A percentile compares a stretch with the other conserved stretches of the same genome.
phyloP scores from a whole-genome alignment of 2,329 filamentous ascomycete species.

The Ophiostoma angusticollis region DNA sequence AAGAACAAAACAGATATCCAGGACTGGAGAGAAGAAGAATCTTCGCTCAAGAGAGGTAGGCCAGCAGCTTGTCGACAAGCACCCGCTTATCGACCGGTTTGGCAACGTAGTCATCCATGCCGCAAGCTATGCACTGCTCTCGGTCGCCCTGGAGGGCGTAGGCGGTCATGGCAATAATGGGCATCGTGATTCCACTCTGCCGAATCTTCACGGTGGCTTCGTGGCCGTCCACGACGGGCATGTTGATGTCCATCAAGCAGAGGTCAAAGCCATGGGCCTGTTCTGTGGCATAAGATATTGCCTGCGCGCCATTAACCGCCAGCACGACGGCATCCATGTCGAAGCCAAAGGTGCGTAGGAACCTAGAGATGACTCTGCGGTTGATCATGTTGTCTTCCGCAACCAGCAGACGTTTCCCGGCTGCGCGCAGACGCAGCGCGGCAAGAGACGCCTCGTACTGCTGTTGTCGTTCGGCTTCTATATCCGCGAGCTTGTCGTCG shows the following conservation, averaged over 20 bases:
- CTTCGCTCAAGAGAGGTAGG: neutral
- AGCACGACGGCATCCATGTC: conserved; percentile 23
- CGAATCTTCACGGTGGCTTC: conserved; percentile 38
- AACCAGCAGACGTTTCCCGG: conserved; percentile 26
- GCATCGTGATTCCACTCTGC: conserved; percentile 18
- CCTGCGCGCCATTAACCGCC: conserved; percentile 30
- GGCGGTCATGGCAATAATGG: conserved; percentile 38
- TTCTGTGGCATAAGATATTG: conserved; percentile 27
- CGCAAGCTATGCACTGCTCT: conserved; percentile 38
- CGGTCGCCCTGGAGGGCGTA: conserved; percentile 43
- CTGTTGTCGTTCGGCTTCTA: neutral
- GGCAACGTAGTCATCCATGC: conserved; percentile 43
- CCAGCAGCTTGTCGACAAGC: conserved; percentile 9
- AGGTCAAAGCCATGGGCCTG: conserved; percentile 31
- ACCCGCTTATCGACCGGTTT: conserved; percentile 19
- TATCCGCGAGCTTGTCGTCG: neutral
- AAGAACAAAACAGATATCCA: neutral
- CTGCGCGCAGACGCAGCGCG: conserved; percentile 23
- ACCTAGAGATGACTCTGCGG: conserved; percentile 26
- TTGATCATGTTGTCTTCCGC: conserved; percentile 32
- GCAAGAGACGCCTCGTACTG: conserved; percentile 1
- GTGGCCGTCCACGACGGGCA: conserved; percentile 45
- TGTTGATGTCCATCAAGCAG: conserved; percentile 46
- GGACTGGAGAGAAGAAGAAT: neutral
- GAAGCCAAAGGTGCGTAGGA: conserved; percentile 27